These are phyloP conservation scores for Zanthoxylum bungeanum DNA, from an alignment of 345 rosid genomes.

Conservation along the genomic window DNA sequence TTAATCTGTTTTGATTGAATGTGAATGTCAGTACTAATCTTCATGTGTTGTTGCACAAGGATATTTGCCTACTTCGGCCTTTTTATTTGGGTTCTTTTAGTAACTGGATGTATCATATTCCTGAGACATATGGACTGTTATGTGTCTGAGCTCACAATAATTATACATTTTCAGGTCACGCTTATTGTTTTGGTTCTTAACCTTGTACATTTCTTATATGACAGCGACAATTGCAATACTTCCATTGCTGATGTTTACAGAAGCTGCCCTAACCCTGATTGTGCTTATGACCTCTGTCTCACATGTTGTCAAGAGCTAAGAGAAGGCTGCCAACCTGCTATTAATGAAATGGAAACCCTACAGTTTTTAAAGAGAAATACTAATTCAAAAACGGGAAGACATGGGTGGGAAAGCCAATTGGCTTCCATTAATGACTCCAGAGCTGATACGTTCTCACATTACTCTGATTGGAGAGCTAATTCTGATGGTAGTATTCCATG, in stretches of 20 bases:
- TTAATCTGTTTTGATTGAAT: no score
- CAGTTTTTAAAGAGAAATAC: slow-evolving; percentile 17
- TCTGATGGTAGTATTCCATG: slow-evolving; percentile 54
- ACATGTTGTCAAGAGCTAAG: slow-evolving; percentile 48
- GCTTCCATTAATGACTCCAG: background rate
- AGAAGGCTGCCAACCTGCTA: slow-evolving; percentile 21
- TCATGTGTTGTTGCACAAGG: background rate
- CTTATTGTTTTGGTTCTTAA: background rate
- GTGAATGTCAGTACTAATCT: no score
- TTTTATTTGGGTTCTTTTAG: background rate
- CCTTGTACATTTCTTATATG: slow-evolving; percentile 3
- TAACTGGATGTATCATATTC: background rate
- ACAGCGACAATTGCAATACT: slow-evolving; percentile 55
- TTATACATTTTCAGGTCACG: background rate
- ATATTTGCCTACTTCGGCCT: background rate
- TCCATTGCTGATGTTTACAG: slow-evolving; percentile 46
- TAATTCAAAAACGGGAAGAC: slow-evolving; percentile 7
- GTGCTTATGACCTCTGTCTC: slow-evolving; percentile 54
- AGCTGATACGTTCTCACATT: background rate
- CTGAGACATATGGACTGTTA: background rate
- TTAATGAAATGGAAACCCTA: slow-evolving; percentile 17
- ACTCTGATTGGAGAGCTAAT: slow-evolving; percentile 41
- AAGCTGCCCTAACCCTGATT: slow-evolving; percentile 38
- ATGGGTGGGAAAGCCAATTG: slow-evolving; percentile 15
- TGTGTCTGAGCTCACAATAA: no score